Evolutionary conservation across 2,329 filamentous ascomycete species (phyloP), one percentile per base, ranked within the genome.

Genomic region (Aspergillus tubingensis): DNA sequence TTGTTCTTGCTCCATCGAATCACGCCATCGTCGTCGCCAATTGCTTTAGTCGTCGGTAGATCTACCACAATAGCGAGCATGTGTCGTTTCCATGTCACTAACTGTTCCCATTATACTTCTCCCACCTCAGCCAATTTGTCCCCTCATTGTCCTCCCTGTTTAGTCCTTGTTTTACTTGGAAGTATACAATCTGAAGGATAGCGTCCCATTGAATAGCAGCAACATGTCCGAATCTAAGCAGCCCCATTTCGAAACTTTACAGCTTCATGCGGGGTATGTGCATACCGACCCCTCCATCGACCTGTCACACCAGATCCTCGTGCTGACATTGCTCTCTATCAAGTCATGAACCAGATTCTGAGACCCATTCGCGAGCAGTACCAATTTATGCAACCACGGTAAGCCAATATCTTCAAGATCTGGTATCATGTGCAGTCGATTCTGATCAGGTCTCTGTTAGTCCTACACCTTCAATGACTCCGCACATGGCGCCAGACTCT

Each of bases 381-480:
- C 95, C 95, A 57, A 98, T 99, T 74, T 98, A 98, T 76, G 92
- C 94, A 13, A 93, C 93, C 5, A 94, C 89, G n/a, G 87, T 86
- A 75, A 52, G 79, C 66, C 21, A 43, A 49, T 15, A 48, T 49
- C 25, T 38, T 36, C 27, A 15, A 30, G 5, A 19, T 49, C 23
- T 15, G 48, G 57, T 15, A 27, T 51, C 23, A 36, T 30, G 30
- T 15, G 17, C 39, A 32, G 10, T 47, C 10, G 8, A 10, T 32
- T 13, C 44, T 47, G 11, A 38, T 15, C 15, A 17, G 3, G 5
- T 23, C 23, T 30, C 51, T 49, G 5, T 15, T 67, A 92, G 90
- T 96, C 92, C 72, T 99, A 83, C 79, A 87, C 87, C 56, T 99
- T 99, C 86, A 90, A 98, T 86, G 91, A 98, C 81, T 96, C 92